These are phyloP conservation scores for Chaetomidium leptoderma DNA, from an alignment of 495 filamentous ascomycete genomes.

Conservation along the genomic window DNA sequence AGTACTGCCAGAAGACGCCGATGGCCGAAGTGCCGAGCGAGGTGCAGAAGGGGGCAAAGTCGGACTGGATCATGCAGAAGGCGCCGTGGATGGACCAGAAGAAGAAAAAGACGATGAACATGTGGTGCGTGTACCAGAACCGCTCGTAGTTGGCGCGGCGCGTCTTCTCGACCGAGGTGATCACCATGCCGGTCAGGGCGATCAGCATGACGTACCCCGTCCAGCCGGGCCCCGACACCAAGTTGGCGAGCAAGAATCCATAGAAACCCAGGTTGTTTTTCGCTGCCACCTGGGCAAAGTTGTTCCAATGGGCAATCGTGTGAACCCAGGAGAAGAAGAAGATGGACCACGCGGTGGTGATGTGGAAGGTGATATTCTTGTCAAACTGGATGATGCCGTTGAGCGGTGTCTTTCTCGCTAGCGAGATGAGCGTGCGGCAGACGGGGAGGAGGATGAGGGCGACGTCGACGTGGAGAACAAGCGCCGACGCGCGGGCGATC, in stretches of 20 bases:
- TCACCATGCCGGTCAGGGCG: conserved; percentile 61
- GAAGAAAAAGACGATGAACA: conserved; percentile 75
- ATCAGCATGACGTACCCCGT: conserved; percentile 74
- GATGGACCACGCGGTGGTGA: conserved; percentile 74
- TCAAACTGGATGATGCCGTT: conserved; percentile 77
- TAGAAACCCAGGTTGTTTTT: conserved; percentile 67
- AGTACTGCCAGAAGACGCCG: conserved; percentile 77
- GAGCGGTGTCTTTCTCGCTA: conserved; percentile 67
- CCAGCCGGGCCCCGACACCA: conserved; percentile 73
- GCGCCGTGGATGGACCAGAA: conserved; percentile 78
- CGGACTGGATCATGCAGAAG: conserved; percentile 77
- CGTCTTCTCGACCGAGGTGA: conserved; percentile 65
- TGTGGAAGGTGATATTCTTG: conserved; percentile 80
- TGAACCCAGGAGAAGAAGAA: conserved; percentile 78
- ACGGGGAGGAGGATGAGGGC: conserved; percentile 72
- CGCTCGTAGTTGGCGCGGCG: conserved; percentile 69
- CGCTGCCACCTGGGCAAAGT: conserved; percentile 67
- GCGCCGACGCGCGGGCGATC: conserved; percentile 64
- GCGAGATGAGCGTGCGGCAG: conserved; percentile 72
- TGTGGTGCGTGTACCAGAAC: conserved; percentile 77
- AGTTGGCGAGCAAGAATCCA: conserved; percentile 65
- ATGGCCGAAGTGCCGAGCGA: conserved; percentile 55
- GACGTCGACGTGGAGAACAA: conserved; percentile 71
- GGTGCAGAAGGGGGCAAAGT: conserved; percentile 65
- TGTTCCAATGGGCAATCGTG: conserved; percentile 76